A percentile compares a stretch with the other conserved stretches of the same genome.
Evolutionary conservation across 805 yeast species (phyloP).

Genomic region (Pichia manshurica): DNA sequence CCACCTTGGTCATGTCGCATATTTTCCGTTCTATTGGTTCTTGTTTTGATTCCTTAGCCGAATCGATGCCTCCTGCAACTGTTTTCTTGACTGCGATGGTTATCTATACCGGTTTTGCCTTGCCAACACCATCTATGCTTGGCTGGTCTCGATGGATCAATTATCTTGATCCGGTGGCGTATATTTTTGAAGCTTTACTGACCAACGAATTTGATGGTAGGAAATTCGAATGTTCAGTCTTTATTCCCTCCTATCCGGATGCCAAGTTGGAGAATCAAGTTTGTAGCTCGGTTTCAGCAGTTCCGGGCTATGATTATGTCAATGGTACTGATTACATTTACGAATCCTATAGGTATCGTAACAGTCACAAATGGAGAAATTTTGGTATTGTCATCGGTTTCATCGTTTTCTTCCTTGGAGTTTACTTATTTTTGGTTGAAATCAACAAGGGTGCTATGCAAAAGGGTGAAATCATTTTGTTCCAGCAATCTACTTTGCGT

Average conservation of each 20-base stretch:
- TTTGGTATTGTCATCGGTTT: constrained; percentile 62
- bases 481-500: constrained; percentile 44
- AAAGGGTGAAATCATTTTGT: constrained; percentile 66
- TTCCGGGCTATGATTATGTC: constrained; percentile 47
- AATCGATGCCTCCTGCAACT: constrained; percentile 57
- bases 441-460: constrained; percentile 56
- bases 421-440: constrained; percentile 53
- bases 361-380: constrained; percentile 71
- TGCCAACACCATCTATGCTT: constrained; percentile 50
- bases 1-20: constrained; percentile 50
- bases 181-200: constrained; percentile 53
- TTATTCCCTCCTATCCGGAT: constrained; percentile 39
- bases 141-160: constrained; percentile 67
- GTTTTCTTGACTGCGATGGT: constrained; percentile 42
- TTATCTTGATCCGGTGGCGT: constrained; percentile 53
- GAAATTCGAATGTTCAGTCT: constrained; percentile 40
- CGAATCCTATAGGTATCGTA: constrained; percentile 44
- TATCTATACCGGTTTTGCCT: constrained; percentile 49
- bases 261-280: constrained; percentile 20
- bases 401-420: constrained; percentile 45
- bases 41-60: constrained; percentile 39
- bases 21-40: constrained; percentile 51
- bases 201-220: constrained; percentile 50
- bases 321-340: constrained; percentile 54
- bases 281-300: constrained; percentile 47